Conservation (phyloP, 108 stramenopile species). For the Cyclotella cryptica region DNA sequence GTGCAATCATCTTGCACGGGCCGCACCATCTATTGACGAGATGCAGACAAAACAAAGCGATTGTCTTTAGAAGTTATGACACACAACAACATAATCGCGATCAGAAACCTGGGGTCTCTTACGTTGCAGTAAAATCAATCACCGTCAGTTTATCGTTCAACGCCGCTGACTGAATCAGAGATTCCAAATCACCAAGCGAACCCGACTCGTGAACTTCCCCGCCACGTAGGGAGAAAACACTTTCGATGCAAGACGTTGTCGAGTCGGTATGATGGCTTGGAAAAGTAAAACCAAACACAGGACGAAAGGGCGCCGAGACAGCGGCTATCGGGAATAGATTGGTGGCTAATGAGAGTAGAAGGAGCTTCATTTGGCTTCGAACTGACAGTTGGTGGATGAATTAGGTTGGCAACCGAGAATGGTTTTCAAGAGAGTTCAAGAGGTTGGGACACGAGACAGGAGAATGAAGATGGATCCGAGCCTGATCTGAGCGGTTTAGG, state of each 20-base stretch:
- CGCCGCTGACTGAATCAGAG: constrained; percentile 68
- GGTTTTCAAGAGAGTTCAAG: no score
- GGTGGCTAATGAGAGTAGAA: not conserved
- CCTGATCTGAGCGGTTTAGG: not conserved
- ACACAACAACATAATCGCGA: not conserved
- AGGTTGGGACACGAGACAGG: no score
- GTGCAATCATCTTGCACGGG: constrained; percentile 88
- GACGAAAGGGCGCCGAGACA: not conserved
- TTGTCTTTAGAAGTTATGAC: not conserved
- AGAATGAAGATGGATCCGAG: not conserved
- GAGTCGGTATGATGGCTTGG: not conserved
- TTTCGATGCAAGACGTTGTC: not conserved
- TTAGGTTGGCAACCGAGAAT: not conserved
- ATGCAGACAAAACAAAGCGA: not conserved
- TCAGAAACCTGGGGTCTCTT: not conserved
- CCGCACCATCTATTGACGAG: constrained; percentile 8
- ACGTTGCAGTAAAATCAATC: constrained; percentile 87
- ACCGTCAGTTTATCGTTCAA: constrained; percentile 71
- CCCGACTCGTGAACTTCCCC: constrained; percentile 74
- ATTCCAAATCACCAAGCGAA: constrained; percentile 69
- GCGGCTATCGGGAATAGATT: not conserved
- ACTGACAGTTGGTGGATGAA: not conserved
- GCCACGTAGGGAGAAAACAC: constrained; percentile 58
- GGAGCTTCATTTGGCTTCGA: not conserved
- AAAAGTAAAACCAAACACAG: constrained; percentile 2